Conservation (phyloP, 495 filamentous ascomycete genomes). For the Xylaria flabelliformis region DNA sequence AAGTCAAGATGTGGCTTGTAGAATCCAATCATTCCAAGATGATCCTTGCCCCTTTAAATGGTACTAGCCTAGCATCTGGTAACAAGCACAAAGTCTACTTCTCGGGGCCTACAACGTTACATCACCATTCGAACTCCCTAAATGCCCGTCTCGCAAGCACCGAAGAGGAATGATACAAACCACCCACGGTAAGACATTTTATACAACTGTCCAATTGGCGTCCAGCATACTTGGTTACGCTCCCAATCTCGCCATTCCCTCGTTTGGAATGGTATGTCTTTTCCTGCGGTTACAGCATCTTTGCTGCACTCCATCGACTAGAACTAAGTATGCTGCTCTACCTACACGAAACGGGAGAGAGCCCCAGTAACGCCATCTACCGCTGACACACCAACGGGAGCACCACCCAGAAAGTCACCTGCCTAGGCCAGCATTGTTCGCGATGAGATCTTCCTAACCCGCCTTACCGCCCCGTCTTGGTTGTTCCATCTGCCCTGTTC, state of each 20-base stretch:
- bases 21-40: slow-evolving; percentile 9
- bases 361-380: background rate
- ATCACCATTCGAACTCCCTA: slow-evolving; percentile 20
- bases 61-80: slow-evolving; percentile 10
- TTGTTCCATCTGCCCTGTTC: slow-evolving; percentile 12
- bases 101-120: slow-evolving; percentile 29
- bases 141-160: slow-evolving; percentile 5
- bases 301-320: slow-evolving; percentile 1
- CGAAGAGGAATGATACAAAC: slow-evolving; percentile 15
- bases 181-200: slow-evolving; percentile 14
- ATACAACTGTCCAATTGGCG: slow-evolving; percentile 11
- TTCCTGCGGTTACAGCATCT: slow-evolving; percentile 1
- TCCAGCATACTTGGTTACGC: slow-evolving; percentile 14
- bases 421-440: slow-evolving; percentile 30
- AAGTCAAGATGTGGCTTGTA: slow-evolving; percentile 19
- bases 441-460: slow-evolving; percentile 15
- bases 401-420: slow-evolving; percentile 26
- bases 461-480: slow-evolving; percentile 22
- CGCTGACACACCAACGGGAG: background rate
- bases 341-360: slow-evolving; percentile 15
- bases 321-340: background rate
- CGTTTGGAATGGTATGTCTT: slow-evolving; percentile 15
- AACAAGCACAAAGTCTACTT: slow-evolving; percentile 25
- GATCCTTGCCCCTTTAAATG: slow-evolving; percentile 19
- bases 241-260: slow-evolving; percentile 16